phyloP scores from a whole-genome alignment of 2,329 filamentous ascomycete genomes.

The Colletotrichum tamarilloi region DNA sequence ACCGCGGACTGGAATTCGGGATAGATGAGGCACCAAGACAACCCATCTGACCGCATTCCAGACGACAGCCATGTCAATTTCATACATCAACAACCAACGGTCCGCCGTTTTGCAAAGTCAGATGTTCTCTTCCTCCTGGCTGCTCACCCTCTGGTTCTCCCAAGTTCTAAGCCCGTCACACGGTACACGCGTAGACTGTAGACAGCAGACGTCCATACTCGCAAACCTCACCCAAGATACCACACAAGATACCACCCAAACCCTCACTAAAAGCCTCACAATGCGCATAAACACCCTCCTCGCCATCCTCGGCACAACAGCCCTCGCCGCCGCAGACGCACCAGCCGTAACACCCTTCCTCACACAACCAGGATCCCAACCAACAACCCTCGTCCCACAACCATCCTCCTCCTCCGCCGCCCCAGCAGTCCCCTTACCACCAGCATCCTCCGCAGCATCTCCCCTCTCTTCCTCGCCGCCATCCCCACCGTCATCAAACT shows the following conservation, averaged over 20 bases:
- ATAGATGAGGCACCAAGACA: slow-evolving; percentile 19
- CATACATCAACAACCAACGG: slow-evolving; percentile 3
- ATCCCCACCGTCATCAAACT: not conserved
- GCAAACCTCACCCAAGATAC: not conserved
- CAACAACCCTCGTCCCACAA: not conserved
- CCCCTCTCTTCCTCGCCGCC: not conserved
- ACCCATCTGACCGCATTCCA: slow-evolving; percentile 15
- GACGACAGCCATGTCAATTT: not conserved
- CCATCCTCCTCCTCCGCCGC: not conserved
- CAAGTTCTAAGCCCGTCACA: too few relatives aligned
- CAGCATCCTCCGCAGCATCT: not conserved
- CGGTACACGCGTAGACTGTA: too few relatives aligned
- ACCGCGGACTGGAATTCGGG: slow-evolving; percentile 16
- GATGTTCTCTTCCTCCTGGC: too few relatives aligned
- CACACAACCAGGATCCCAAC: not conserved
- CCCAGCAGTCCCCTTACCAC: not conserved
- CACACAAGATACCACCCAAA: not conserved
- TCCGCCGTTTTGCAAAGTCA: not conserved
- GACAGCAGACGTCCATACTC: too few relatives aligned
- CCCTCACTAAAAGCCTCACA: not conserved
- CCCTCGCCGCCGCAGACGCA: not conserved
- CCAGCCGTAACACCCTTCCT: not conserved
- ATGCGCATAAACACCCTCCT: slow-evolving; percentile 6
- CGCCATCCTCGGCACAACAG: slow-evolving; percentile 19
- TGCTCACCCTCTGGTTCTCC: not conserved